These are phyloP conservation scores for Teunomyces lycoperdinae DNA, from an alignment of 805 yeast species.

Conservation along the genomic window DNA sequence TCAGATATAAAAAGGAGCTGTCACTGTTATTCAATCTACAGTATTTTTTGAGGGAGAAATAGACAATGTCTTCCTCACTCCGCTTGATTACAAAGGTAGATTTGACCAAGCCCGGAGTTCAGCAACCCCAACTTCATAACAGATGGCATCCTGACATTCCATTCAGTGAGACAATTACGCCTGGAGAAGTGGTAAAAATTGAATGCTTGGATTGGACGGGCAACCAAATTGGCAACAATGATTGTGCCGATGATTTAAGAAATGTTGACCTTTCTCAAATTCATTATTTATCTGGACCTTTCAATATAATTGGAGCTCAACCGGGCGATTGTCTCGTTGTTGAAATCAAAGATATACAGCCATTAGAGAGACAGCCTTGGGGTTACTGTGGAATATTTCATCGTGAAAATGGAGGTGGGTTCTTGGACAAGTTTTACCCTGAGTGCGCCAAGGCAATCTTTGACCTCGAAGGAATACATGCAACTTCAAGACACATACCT, in stretches of 20 bases:
- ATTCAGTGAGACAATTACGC: constrained; percentile 34
- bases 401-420: constrained; percentile 50
- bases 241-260: constrained; percentile 47
- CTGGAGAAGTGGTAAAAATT: constrained; percentile 43
- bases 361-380: constrained; percentile 52
- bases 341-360: constrained; percentile 51
- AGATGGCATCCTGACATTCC: constrained; percentile 57
- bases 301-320: constrained; percentile 42
- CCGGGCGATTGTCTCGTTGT: constrained; percentile 50
- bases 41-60: too few relatives aligned
- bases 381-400: constrained; percentile 51
- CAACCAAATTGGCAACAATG: constrained; percentile 46
- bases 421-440: constrained; percentile 47
- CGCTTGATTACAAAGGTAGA: constrained; percentile 31
- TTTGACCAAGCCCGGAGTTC: constrained; percentile 43
- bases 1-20: not conserved
- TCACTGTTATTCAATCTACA: too few relatives aligned
- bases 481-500: constrained; percentile 50
- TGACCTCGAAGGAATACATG: constrained; percentile 51
- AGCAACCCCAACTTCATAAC: constrained; percentile 47
- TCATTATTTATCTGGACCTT: constrained; percentile 51
- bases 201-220: constrained; percentile 59
- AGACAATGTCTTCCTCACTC: constrained; percentile 22
- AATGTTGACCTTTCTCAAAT: constrained; percentile 44
- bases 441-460: constrained; percentile 51